Evolutionary conservation across 108 stramenopile species (phyloP), one percentile per base, ranked within the genome.

Genomic region (Skeletonema costatum): DNA sequence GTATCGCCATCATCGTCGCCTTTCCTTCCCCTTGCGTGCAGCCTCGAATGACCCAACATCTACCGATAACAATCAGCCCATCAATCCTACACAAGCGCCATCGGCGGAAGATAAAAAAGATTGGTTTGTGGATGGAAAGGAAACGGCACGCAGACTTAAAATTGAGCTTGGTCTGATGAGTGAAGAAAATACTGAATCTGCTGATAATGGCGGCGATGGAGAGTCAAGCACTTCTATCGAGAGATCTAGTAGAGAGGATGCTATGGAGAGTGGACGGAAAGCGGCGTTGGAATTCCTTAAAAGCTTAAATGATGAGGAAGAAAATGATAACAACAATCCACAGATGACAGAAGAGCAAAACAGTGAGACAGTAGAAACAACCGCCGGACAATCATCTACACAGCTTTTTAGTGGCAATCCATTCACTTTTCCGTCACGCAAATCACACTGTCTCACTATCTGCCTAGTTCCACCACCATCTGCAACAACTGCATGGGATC

Each of bases 381-480:
- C 44, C 44, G 16, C 16, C 3, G 16, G 3, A 46, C 38, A 11
- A 46, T 2, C 14, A 32, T 16, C 42, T 35, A 5, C 33, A 35
- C 33, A 35, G 33, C 8, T 30, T 11, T 32, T 63, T 16, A 12
- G 17, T 8, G 51, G 50, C 7, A 64, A 35, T 35, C 48, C 48
- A 44, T 79, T 79, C 56, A 56, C 71, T 42, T n/a, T 79, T 6
- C 71, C 73, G 2, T 51, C 68, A 19, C 59, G 58, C 16, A 74
- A 80, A 74, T 80, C 79, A 58, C 79, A 80, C 67, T 74, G 79
- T 48, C 67, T 88, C 29, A 87, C 93, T 25, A 85, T 90, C 10
- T 92, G 93, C 64, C 71, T 90, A 68, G 93, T 94, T 10, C 90
- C 91, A n/a, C 90, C 89, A 12, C 76, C 87, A 19, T 65, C 73